Base-by-base conservation (phyloP, 2,329 filamentous ascomycete genomes). In the Cytospora paraplurivora region DNA sequence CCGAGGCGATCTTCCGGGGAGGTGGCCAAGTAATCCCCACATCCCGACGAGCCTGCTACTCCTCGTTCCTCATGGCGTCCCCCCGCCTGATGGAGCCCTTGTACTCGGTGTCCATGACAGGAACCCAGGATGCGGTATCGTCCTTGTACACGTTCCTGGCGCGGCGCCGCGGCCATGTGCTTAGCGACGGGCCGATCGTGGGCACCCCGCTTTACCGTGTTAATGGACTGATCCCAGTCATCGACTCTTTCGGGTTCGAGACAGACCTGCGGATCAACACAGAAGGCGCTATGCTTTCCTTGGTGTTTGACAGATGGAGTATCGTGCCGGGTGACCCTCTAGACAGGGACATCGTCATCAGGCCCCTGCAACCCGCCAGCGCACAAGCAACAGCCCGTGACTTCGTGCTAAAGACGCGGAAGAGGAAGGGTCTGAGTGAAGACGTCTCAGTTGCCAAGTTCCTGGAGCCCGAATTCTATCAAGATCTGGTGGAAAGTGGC, bases 21-120 rank as follows among this genome's bases (percentile, higher is more conserved):
- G 94, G 94, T 69, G 95, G 95, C 52, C 95, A 99, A 76, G 96
- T 99, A 73, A 99, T 99, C 74, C 95, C 95, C 53, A 98, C 95
- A 1, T 89, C 93, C 64, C 89, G 95, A 60, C 87, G 95, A 62
- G 93, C 95, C 12, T 94, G 95, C 76, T 99, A 99, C 77, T 94
- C 90, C 7, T 95, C 92, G 17, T 99, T 99, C 81, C 82, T 99
- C 55, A 97, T 98, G 92, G 94, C 95, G 3, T 95, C 92, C 27
- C 95, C 95, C 34, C 88, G 95, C 53, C 84, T 99, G 35, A 98
- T 99, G 93, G 95, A 99, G 77, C 95, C 95, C 0, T 85, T 98
- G 53, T 99, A 97, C 78, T 86, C 89, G 5, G 94, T 94, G 71
- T 92, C 90, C 50, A 96, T 98, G 86, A 95, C 92, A 4, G 94